phyloP scores from a whole-genome alignment of 768 basidiomycete species.

The Cytidiella melzeri region DNA sequence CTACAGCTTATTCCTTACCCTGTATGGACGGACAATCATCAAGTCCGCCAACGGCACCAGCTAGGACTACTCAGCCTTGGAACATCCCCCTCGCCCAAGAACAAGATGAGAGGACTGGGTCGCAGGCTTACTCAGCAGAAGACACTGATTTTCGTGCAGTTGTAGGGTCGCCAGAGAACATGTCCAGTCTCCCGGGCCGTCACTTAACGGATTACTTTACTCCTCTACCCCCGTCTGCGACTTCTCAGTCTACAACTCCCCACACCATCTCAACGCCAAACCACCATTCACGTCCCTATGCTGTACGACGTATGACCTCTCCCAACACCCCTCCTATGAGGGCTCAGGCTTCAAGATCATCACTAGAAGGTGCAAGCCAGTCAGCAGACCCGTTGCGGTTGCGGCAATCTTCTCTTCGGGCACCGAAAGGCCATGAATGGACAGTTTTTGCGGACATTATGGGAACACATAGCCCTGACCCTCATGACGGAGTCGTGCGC shows the following conservation, averaged over 20 bases:
- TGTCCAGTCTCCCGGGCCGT: constrained; percentile 3
- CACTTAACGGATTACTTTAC: constrained; percentile 3
- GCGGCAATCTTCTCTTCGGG: too few relatives aligned
- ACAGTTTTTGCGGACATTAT: constrained; percentile 65
- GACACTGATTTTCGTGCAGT: not conserved
- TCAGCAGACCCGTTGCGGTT: too few relatives aligned
- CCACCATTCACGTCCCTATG: not conserved
- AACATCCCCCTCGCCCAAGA: not conserved
- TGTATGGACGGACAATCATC: not conserved
- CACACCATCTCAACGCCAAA: not conserved
- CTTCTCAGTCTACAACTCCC: not conserved
- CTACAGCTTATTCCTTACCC: too few relatives aligned
- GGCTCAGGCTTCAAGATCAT: not conserved
- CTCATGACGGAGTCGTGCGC: constrained; percentile 22
- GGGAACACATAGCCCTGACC: constrained; percentile 49
- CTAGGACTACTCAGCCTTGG: not conserved
- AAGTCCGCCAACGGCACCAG: not conserved
- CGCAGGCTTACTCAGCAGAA: not conserved
- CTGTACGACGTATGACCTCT: not conserved
- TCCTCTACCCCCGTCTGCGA: not conserved
- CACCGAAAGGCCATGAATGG: constrained; percentile 38
- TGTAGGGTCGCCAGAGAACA: constrained; percentile 8
- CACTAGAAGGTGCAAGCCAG: too few relatives aligned
- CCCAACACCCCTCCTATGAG: not conserved
- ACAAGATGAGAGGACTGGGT: not conserved